These are phyloP conservation scores for Cladophialophora exuberans DNA, from an alignment of 2,329 filamentous ascomycete genomes.

Conservation along the genomic window DNA sequence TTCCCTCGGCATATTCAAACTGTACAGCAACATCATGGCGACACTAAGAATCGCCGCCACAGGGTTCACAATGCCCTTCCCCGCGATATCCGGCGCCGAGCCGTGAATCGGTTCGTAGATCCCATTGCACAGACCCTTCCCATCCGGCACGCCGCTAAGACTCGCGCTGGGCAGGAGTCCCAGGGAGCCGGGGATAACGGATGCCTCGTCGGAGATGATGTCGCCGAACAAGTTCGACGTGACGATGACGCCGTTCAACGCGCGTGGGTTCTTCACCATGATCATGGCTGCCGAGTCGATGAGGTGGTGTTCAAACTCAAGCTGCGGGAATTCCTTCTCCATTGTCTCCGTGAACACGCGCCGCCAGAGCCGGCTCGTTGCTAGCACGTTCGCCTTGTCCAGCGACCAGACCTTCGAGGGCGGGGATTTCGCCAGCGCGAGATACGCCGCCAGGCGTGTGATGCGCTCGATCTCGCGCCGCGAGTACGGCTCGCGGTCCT, in stretches of 20 bases:
- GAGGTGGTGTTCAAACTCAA: slow-evolving; percentile 83
- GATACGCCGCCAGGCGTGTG: slow-evolving; percentile 75
- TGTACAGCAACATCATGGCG: slow-evolving; percentile 96
- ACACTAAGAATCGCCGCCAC: slow-evolving; percentile 89
- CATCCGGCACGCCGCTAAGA: slow-evolving; percentile 82
- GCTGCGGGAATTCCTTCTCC: slow-evolving; percentile 82
- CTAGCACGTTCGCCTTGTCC: slow-evolving; percentile 96
- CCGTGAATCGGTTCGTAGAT: slow-evolving; percentile 99
- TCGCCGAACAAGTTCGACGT: slow-evolving; percentile 95
- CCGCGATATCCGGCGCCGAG: slow-evolving; percentile 90
- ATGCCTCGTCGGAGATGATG: slow-evolving; percentile 94
- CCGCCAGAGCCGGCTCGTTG: slow-evolving; percentile 86
- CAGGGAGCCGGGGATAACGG: slow-evolving; percentile 88
- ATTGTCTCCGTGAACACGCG: slow-evolving; percentile 85
- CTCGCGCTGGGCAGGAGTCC: slow-evolving; percentile 87
- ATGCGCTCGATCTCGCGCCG: slow-evolving; percentile 85
- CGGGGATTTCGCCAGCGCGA: slow-evolving; percentile 76
- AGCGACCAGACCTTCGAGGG: slow-evolving; percentile 80
- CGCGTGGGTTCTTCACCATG: slow-evolving; percentile 90
- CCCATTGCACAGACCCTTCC: slow-evolving; percentile 67
- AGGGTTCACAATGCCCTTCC: slow-evolving; percentile 88
- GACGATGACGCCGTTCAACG: slow-evolving; percentile 86
- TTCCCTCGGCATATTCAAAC: slow-evolving; percentile 76
- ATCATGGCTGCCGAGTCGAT: slow-evolving; percentile 98
- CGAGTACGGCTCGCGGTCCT: slow-evolving; percentile 87